These are phyloP conservation scores for Chalara sp. DNA, from an alignment of 2,329 filamentous ascomycete species.

Conservation along the genomic window DNA sequence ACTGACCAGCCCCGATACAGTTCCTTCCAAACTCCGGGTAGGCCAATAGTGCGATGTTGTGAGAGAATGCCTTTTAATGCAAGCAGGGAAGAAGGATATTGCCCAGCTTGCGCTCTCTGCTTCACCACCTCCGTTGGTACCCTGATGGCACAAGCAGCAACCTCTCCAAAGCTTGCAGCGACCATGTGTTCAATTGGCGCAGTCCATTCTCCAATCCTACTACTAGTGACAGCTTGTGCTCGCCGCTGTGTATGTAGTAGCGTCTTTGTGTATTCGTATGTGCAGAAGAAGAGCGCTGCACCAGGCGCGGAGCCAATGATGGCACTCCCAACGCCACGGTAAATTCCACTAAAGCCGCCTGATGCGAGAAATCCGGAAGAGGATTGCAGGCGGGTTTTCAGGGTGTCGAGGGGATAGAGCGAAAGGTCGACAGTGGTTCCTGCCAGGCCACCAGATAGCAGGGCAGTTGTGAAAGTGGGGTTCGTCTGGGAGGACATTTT, in stretches of 20 bases:
- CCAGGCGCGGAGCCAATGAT: conserved; percentile 88
- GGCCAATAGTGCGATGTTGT: conserved; percentile 34
- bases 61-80: conserved; percentile 66
- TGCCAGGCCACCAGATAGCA: conserved; percentile 79
- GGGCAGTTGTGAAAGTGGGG: conserved; percentile 51
- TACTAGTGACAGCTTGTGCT: conserved; percentile 16
- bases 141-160: conserved; percentile 84
- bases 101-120: conserved; percentile 86
- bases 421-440: conserved; percentile 95
- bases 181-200: conserved; percentile 62
- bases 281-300: conserved; percentile 95
- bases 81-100: conserved; percentile 62
- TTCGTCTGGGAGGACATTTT: conserved; percentile 15
- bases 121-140: conserved; percentile 97
- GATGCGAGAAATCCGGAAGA: conserved; percentile 68
- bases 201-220: conserved; percentile 21
- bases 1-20: conserved; percentile 89
- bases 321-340: conserved; percentile 84
- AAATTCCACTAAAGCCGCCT: conserved; percentile 87
- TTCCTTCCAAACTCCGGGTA: conserved; percentile 65
- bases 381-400: conserved; percentile 95
- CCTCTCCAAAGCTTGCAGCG: conserved; percentile 79
- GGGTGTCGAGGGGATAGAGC: conserved; percentile 95
- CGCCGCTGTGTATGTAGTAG: conserved; percentile 32
- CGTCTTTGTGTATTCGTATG: conserved; percentile 73